Base-by-base conservation (phyloP, 441 rosid species). In the Sinapis alba region DNA sequence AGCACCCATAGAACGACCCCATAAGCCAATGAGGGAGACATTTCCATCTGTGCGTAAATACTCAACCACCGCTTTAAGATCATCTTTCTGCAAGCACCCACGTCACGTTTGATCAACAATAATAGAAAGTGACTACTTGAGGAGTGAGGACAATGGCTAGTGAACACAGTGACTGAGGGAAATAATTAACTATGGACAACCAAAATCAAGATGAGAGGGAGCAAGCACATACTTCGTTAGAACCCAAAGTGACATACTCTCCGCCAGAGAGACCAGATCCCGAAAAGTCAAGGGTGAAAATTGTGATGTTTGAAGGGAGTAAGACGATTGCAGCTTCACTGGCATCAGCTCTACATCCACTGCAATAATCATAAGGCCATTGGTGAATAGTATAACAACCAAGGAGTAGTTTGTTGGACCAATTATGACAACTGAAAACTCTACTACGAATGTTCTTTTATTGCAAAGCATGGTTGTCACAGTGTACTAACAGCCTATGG, bases 1-100 rank as follows among this genome's bases (percentile, higher is more conserved):
- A 70, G 98, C 90, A 66, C 99, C 99, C 99, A 96, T 93, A 62
- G 99, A 96, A 68, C 97, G 99, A 72, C 99, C 99, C 98, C 99
- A 93, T 79, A 96, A 84, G 71, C 93, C 98, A 85, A 96, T 93
- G 86, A 96, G 63, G 79, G 98, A 93, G 72, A 93, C 97, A 82
- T 89, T 89, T 84, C 94, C 97, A 86, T 91, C 97, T 10, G 89
- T 85, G 69, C 98, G 89, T 79, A 95, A 74, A 83, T 89, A 86
- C 85, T 93, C 89, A 73, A 95, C 98, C 74, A 85, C 99, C 0
- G 91, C 91, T 80, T 77, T 91, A 68, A 95, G 85, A 85, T 93
- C 99, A 74, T 93, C 94, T 83, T 93, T 93, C 99, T 95, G 94
- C 72, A 84, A 75, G 80, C 77, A 73, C 41, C 16, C 47, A 27